Conservation (phyloP, 176 grass and related monocot species). For the Oryza glaberrima region DNA sequence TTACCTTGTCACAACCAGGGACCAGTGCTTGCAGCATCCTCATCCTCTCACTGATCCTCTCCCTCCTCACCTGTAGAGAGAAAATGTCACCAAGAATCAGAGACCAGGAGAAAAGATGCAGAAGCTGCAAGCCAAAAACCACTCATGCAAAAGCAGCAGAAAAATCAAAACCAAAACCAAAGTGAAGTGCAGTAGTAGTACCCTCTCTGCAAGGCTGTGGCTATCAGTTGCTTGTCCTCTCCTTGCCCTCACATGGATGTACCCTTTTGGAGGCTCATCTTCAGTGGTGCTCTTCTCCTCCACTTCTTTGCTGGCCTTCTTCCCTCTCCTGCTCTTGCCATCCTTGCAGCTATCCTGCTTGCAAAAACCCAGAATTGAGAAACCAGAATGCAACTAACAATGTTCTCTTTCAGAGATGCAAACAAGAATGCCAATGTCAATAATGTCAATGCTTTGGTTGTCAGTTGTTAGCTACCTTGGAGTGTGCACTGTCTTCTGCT, state of each 20-base stretch:
- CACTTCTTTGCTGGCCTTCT: constrained; percentile 44
- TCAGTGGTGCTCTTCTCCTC: constrained; percentile 59
- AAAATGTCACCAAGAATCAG: constrained; percentile 19
- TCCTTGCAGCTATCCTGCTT: constrained; percentile 60
- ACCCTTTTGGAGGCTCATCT: constrained; percentile 65
- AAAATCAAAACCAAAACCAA: constrained; percentile 2
- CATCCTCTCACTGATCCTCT: constrained; percentile 97
- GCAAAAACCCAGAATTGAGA: constrained; percentile 3
- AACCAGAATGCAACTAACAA: constrained; percentile 7
- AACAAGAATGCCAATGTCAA: constrained; percentile 6
- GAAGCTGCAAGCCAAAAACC: constrained; percentile 26
- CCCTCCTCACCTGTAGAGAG: constrained; percentile 77
- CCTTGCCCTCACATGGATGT: constrained; percentile 95
- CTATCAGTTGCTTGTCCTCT: constrained; percentile 97
- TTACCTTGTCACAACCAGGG: constrained; percentile 94
- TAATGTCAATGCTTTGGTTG: neutral
- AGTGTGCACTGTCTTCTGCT: constrained; percentile 50
- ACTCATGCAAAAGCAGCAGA: constrained; percentile 24
- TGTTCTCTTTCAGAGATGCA: constrained; percentile 8
- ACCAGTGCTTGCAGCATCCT: constrained; percentile 89
- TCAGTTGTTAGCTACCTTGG: constrained; percentile 49
- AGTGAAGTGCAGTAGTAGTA: constrained; percentile 37
- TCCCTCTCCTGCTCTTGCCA: constrained; percentile 62
- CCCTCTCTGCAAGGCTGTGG: constrained; percentile 96
- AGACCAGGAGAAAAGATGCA: constrained; percentile 26